Evolutionary conservation across 257 asterid genomes (phyloP).

Genomic region (Leptodermis oblonga): DNA sequence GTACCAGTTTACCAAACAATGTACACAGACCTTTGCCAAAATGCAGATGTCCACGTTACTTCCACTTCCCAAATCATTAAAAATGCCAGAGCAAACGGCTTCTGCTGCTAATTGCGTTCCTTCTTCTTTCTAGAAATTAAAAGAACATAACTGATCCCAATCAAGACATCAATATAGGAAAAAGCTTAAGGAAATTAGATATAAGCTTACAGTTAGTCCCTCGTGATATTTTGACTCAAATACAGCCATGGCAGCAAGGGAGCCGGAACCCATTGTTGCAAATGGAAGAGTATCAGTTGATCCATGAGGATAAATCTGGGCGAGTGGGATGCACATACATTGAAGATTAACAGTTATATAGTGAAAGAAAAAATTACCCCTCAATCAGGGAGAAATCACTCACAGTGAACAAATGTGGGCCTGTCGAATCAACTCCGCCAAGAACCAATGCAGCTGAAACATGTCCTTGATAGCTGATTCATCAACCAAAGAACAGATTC

Average conservation of each 20-base stretch:
- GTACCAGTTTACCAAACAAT: no score
- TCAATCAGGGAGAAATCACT: constrained; percentile 12
- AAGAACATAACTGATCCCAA: constrained; percentile 11
- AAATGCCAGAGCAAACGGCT: constrained; percentile 88
- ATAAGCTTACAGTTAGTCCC: constrained; percentile 67
- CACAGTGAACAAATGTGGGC: constrained; percentile 94
- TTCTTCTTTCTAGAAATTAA: constrained; percentile 64
- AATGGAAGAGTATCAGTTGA: constrained; percentile 93
- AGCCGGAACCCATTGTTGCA: constrained; percentile 99
- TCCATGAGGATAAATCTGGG: constrained; percentile 95
- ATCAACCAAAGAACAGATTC: constrained; percentile 5
- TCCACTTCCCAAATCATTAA: constrained; percentile 97
- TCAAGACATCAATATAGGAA: neutral
- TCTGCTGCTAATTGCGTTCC: constrained; percentile 77
- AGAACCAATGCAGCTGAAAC: constrained; percentile 95
- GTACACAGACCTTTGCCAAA: constrained; percentile 69
- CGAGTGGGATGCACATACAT: constrained; percentile 14
- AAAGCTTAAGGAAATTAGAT: neutral
- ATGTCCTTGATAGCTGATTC: constrained; percentile 70
- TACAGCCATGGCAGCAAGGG: constrained; percentile 97
- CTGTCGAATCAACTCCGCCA: constrained; percentile 89
- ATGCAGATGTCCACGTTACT: constrained; percentile 93
- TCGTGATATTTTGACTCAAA: constrained; percentile 86
- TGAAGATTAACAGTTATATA: constrained; percentile 4
- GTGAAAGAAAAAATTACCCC: neutral